phyloP scores from a whole-genome alignment of 805 yeast species.

The Candida schatavii region DNA sequence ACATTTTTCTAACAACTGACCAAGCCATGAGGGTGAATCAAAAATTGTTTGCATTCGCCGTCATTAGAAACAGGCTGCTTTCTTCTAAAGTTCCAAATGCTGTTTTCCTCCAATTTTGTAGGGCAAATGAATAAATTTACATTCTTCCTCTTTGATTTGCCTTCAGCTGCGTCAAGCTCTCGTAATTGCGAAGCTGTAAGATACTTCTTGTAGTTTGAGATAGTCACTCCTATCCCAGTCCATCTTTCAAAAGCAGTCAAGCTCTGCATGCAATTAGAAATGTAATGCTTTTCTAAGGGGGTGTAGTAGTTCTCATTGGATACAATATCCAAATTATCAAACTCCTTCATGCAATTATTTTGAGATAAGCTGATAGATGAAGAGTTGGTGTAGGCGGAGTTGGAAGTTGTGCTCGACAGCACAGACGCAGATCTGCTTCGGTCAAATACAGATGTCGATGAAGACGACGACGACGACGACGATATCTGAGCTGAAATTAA shows the following conservation, averaged over 20 bases:
- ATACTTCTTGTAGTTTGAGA: conserved; percentile 17
- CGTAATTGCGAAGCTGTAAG: conserved; percentile 4
- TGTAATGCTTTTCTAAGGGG: conserved; percentile 32
- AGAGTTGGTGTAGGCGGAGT: neutral
- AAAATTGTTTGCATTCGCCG: conserved; percentile 20
- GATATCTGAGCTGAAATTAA: no score
- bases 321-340: neutral
- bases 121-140: conserved; percentile 6
- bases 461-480: neutral
- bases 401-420: neutral
- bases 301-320: conserved; percentile 10
- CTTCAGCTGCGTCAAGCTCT: neutral
- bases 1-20: no score
- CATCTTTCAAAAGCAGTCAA: conserved; percentile 40
- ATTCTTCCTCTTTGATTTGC: neutral
- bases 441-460: conserved; percentile 5
- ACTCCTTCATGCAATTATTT: neutral
- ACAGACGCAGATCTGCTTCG: conserved; percentile 3
- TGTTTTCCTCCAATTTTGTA: neutral
- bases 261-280: conserved; percentile 35
- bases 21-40: conserved; percentile 28
- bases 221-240: conserved; percentile 19
- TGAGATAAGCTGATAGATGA: neutral
- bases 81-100: neutral
- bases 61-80: conserved; percentile 5